Evolutionary conservation across 192 early-diverging fungal species (phyloP), one percentile per base, ranked within the genome.

Genomic region (Umbelopsis sp.): DNA sequence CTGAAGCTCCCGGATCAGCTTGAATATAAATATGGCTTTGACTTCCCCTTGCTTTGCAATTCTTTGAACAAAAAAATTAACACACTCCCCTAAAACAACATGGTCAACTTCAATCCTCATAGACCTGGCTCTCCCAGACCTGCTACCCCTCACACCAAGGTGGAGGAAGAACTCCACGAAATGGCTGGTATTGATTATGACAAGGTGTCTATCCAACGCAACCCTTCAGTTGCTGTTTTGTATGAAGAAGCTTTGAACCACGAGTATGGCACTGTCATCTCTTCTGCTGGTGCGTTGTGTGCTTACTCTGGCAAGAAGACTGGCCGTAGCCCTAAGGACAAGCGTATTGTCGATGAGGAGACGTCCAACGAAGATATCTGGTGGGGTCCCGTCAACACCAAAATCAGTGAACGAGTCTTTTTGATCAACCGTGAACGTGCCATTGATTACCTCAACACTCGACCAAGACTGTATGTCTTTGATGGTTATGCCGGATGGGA

Each of bases 401-500:
- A 91, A 79, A 92, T 98, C 74, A 87, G 83, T 21, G 86, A 88
- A 74, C 78, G 85, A 30, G 81, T 89, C 11, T 98, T 98, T 83
- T 87, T 93, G 72, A 92, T 92, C 79, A 98, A 98, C 89, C 93
- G 95, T 74, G 93, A 98, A 85, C 91, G 93, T 70, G 95, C 95
- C 53, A 85, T 92, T 73, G 94, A 96, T 87, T 98, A 97, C 87
- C 85, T 98, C 68, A 98, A 98, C 87, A 96, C 95, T 65, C 92
- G 94, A 69, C 84, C 87, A 37, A 91, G 92, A 68, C 89, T 97
- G 51, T 96, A 95, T 73, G 95, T 98, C 70, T 94, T 98, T 82
- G 97, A 98, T 82, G 97, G 95, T 20, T 98, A 83, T 69, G 97
- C 97, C 66, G 97, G 97, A 21, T 98, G 97, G 97, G 97, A 98